phyloP scores from a whole-genome alignment of 2,329 filamentous ascomycete species.

The Exophiala sp. region DNA sequence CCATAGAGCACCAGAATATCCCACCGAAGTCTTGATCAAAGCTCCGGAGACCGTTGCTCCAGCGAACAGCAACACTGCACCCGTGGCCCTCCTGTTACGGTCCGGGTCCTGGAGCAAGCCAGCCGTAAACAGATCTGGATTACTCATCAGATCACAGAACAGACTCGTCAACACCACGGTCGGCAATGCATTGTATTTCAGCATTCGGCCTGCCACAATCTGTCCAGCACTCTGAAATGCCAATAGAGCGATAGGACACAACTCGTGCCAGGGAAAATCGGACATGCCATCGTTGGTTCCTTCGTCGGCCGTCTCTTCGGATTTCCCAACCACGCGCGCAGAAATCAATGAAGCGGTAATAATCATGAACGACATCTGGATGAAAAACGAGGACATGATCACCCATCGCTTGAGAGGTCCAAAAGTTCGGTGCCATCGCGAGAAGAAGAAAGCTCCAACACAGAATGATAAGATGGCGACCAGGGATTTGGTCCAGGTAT shows the following conservation, averaged over 20 bases:
- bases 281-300: background rate
- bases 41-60: constrained; percentile 42
- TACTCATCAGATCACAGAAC: constrained; percentile 44
- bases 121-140: constrained; percentile 34
- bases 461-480: constrained; percentile 37
- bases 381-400: constrained; percentile 36
- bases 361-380: constrained; percentile 37
- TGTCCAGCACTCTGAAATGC: constrained; percentile 41
- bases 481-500: constrained; percentile 42
- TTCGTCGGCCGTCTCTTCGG: constrained; percentile 25
- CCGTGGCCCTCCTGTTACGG: constrained; percentile 36
- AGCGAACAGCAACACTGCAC: constrained; percentile 36
- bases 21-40: constrained; percentile 38
- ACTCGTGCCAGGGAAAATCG: constrained; percentile 12
- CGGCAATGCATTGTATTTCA: constrained; percentile 44
- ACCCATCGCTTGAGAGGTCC: constrained; percentile 38
- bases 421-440: constrained; percentile 31
- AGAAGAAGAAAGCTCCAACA: constrained; percentile 38
- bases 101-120: constrained; percentile 36
- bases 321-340: constrained; percentile 31
- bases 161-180: constrained; percentile 45
- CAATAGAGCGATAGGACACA: constrained; percentile 38
- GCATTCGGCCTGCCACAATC: constrained; percentile 39
- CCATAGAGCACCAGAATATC: constrained; percentile 40
- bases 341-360: constrained; percentile 30